A percentile compares a stretch with the other conserved stretches of the same genome.
These are phyloP conservation scores for Trypanosoma boissoni DNA, from an alignment of 208 protist species.

Conservation along the genomic window DNA sequence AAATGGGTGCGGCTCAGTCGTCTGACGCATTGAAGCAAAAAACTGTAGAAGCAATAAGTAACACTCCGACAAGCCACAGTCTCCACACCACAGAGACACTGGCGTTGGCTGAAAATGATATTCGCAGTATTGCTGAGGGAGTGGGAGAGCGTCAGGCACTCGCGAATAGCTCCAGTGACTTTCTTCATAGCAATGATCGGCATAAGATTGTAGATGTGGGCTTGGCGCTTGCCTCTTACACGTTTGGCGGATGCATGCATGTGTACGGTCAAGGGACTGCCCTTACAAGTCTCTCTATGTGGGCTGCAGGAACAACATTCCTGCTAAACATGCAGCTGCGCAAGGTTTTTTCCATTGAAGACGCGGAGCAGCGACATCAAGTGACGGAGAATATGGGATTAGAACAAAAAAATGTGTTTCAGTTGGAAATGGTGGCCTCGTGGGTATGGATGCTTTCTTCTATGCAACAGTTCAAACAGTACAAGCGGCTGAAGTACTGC, in stretches of 20 bases:
- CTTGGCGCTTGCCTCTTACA: slow-evolving; percentile 52
- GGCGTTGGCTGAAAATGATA: slow-evolving; percentile 37
- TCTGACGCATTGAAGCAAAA: too few species aligned
- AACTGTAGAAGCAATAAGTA: too few species aligned
- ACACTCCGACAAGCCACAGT: too few species aligned
- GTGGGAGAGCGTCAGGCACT: slow-evolving; percentile 32
- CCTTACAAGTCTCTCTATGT: slow-evolving; percentile 69
- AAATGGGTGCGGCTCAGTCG: too few species aligned
- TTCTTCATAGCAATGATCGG: slow-evolving; percentile 49
- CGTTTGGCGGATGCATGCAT: slow-evolving; percentile 62
- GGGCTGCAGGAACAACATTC: slow-evolving; percentile 69
- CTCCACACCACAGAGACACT: too few species aligned
- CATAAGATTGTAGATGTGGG: slow-evolving; percentile 57
- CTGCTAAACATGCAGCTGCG: slow-evolving; percentile 60
- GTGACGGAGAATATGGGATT: slow-evolving; percentile 11
- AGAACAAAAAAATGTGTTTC: slow-evolving; percentile 43
- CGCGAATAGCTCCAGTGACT: slow-evolving; percentile 18
- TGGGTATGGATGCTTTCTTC: slow-evolving; percentile 83
- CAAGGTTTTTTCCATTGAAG: slow-evolving; percentile 35
- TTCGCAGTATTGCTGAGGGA: slow-evolving; percentile 51
- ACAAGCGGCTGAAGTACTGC: slow-evolving; percentile 71
- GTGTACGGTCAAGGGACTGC: slow-evolving; percentile 71
- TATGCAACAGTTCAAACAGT: slow-evolving; percentile 73
- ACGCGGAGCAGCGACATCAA: slow-evolving; percentile 14
- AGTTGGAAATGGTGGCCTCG: slow-evolving; percentile 57